Evolutionary conservation across 2,329 filamentous ascomycete species (phyloP), one percentile per base, ranked within the genome.

Genomic region (Aspergillus aculeatus): DNA sequence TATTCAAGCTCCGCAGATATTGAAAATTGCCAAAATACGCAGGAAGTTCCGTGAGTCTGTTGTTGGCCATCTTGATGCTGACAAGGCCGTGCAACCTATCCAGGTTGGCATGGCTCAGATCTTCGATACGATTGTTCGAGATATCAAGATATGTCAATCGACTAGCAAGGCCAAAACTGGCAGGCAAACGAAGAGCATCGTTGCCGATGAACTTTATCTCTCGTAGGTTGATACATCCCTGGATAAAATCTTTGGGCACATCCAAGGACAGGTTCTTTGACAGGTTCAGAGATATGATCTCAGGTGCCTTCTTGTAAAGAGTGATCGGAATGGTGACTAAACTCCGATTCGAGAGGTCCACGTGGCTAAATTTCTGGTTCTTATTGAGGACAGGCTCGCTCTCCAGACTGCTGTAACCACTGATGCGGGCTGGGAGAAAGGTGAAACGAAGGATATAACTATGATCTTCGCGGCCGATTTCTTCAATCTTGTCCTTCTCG

Each of bases 141-240:
- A 97, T 88, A 73, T 99, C 95, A 62, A 99, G 83, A 70, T 92
- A 93, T 0, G 92, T 96, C 68, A 99, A 81, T 62, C 87, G 88
- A 64, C 81, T 87, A 26, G 95, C 94, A 67, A 93, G 83, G 64
- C 90, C 88, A 56, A 99, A 83, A 73, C 93, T 97, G 6, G 88
- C 84, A 4, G 95, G 95, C 24, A 99, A 80, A 69, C 89, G 89
- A 74, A 90, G 88, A 2, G 93, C 91, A 74, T 99, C 95, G 69
- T 98, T 98, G 71, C 92, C 94, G 67, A 91, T 92, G 76, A 90
- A 99, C 71, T 96, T 96, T 81, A 99, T 95, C 74, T 99, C 95
- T 54, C 94, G 87, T 21, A 99, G 81, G 70, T 94, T 92, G 67
- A 89, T 87, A 77, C 95, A 99, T 29, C 91, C 90, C 73, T 96